Percentiles rank a stretch among this genome's conserved stretches.
phyloP scores from a whole-genome alignment of 2,329 filamentous ascomycete species.

The Fusarium cicatricum region DNA sequence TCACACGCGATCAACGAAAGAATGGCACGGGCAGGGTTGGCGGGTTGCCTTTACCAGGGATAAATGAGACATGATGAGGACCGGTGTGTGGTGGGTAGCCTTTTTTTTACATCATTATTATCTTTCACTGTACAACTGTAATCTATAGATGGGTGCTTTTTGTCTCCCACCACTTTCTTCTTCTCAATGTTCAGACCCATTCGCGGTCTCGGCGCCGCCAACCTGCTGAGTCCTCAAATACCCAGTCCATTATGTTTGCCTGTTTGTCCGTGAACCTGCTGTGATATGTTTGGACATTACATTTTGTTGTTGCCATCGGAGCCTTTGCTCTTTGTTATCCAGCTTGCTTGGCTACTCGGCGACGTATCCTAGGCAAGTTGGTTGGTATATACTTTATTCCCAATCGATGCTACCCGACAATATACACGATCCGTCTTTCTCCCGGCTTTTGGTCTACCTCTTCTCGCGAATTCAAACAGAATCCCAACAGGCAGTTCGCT shows the following conservation, averaged over 20 bases:
- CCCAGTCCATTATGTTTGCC: background rate
- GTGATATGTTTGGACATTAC: background rate
- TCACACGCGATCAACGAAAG: conserved; percentile 19
- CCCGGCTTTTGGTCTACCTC: conserved; percentile 13
- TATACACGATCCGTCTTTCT: conserved; percentile 18
- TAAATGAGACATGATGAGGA: conserved; percentile 26
- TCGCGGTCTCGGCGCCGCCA: background rate
- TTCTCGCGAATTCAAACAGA: conserved; percentile 7
- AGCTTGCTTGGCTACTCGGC: too few species aligned
- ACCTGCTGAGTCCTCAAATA: background rate
- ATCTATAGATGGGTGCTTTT: conserved; percentile 34
- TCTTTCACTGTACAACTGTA: conserved; percentile 32
- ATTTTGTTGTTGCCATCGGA: too few species aligned
- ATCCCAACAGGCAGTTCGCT: conserved; percentile 14
- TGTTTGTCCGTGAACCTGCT: conserved; percentile 4
- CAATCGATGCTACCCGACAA: conserved; percentile 22
- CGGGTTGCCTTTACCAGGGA: conserved; percentile 17
- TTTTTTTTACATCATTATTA: conserved; percentile 6
- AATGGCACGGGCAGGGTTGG: conserved; percentile 14
- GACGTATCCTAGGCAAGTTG: too few species aligned
- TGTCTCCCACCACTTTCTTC: conserved; percentile 4
- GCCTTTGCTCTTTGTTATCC: too few species aligned
- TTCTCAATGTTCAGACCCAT: conserved; percentile 2
- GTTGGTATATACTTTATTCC: conserved; percentile 17
- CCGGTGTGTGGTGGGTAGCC: background rate